Evolutionary conservation across 495 filamentous ascomycete genomes (phyloP), one percentile per base, ranked within the genome.

Genomic region (Talaromyces adpressus): DNA sequence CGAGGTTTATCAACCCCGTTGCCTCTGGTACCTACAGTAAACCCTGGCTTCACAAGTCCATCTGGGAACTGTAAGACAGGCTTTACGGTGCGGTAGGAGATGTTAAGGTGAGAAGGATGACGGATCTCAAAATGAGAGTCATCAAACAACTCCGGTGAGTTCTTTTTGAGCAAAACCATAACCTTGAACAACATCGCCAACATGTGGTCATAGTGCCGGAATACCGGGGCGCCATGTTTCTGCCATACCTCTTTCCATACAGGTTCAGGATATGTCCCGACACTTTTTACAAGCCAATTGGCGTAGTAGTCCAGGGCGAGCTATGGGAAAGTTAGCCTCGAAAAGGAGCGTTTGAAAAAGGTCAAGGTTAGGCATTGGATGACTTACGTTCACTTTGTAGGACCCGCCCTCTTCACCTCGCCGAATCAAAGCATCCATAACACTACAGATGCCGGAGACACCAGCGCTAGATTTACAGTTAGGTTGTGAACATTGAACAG

Each of bases 381-480:
- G 12, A 41, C 36, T 41, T 41, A 41, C 36, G 36, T 41, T 41
- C 36, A 41, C 36, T 53, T 22, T 53, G 53, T 71, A 77, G 9
- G 64, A 69, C 3, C 76, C 77, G 9, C 76, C 77, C 11, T 70
- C 34, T 53, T 69, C 65, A 8, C 64, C 77, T 34, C 77, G 71
- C 29, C 66, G 59, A 34, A 74, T 69, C 23, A 77, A 41, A 3
- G 72, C 77, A 20, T 71, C 62, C 7, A 80, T 49, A 7, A 74
- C 66, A 8, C 69, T 76, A 32, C 68, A 71, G 30, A 59, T 23
- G 20, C 71, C 71, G 3, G 60, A 25, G 11, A 41, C 36, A 16
- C 36, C 36, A 41, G 36, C 36, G 36, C 36, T 41, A 41, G 11
- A 16, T 41, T 41, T 12, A 6, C 36, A 16, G 1, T 41, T 9